phyloP scores from a whole-genome alignment of 148 eudicot genomes.

The Cornus controversa region DNA sequence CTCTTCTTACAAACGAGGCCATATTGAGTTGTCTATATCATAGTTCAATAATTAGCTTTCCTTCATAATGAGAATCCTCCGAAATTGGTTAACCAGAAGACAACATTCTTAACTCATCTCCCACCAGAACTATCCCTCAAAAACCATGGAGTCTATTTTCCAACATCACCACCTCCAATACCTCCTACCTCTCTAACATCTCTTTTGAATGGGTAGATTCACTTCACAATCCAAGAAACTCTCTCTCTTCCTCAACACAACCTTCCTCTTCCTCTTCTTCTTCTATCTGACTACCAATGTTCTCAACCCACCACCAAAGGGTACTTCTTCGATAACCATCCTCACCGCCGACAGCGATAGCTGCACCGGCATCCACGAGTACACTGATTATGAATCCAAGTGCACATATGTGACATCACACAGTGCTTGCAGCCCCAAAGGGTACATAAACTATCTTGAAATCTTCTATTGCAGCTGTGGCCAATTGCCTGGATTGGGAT shows the following conservation, averaged over 20 bases:
- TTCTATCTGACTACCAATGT: constrained; percentile 9
- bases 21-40: background rate
- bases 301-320: background rate
- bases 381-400: background rate
- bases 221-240: constrained; percentile 10
- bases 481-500: constrained; percentile 2
- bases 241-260: constrained; percentile 18
- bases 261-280: constrained; percentile 16
- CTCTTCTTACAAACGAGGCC: no score
- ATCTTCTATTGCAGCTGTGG: constrained; percentile 14
- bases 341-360: no score
- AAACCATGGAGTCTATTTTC: background rate
- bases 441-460: constrained; percentile 13
- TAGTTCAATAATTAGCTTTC: background rate
- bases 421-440: background rate
- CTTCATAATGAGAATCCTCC: background rate
- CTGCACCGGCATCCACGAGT: constrained; percentile 1
- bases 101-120: background rate
- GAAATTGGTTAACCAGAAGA: background rate
- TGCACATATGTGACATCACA: constrained; percentile 6
- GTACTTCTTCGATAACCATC: background rate
- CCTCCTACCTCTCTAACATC: background rate
- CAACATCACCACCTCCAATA: background rate
- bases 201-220: background rate
- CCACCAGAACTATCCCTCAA: background rate